Percentiles rank a stretch among this genome's conserved stretches.
These are phyloP conservation scores for Mangifera indica DNA, from an alignment of 345 rosid species.

Conservation along the genomic window DNA sequence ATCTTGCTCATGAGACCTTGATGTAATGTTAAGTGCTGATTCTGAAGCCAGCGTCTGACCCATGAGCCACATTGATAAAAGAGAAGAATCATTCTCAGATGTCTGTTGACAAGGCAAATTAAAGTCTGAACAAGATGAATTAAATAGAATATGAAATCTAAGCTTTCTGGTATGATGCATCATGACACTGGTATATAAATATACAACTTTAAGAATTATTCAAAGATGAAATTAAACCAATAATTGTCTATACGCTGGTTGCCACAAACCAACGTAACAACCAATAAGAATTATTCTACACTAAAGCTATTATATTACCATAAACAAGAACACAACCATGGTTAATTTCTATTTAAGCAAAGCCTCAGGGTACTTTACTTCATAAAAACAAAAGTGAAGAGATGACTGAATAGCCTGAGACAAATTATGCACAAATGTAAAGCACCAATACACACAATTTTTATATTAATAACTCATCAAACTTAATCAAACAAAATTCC, in stretches of 20 bases:
- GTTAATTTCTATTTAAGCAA: neutral
- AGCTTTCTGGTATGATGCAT: neutral
- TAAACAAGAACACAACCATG: neutral
- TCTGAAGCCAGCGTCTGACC: constrained; percentile 44
- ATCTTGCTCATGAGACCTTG: constrained; percentile 33
- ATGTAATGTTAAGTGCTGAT: constrained; percentile 26
- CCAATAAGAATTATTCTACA: too few relatives aligned
- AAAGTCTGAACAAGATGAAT: neutral
- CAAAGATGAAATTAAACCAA: neutral
- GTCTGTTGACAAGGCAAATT: constrained; percentile 27
- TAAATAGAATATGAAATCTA: neutral
- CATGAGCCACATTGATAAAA: constrained; percentile 28
- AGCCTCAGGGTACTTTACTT: neutral
- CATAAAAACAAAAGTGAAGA: neutral
- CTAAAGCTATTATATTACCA: neutral
- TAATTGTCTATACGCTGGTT: neutral
- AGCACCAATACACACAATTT: neutral
- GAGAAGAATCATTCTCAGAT: constrained; percentile 28
- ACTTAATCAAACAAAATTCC: neutral
- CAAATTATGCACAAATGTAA: neutral
- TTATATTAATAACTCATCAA: neutral
- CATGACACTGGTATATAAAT: neutral
- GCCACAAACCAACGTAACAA: neutral
- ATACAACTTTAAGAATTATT: neutral
- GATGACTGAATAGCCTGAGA: neutral